Conservation (phyloP, 768 basidiomycete species). For the Psilocybe tampanensis region DNA sequence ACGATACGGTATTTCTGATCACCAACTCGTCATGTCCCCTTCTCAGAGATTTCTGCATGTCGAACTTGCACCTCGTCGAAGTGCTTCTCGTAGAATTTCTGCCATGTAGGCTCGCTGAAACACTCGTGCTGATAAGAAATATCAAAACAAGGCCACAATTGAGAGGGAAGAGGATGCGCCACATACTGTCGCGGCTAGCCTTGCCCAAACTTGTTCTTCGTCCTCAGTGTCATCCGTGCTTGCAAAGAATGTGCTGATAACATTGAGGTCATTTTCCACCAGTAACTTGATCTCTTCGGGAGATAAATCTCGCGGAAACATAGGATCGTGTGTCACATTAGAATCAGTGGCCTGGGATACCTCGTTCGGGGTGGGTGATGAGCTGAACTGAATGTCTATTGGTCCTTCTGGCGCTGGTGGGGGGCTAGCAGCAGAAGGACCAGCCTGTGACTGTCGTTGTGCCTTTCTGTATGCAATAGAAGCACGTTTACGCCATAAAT, state of each 20-base stretch:
- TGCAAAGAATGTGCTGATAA: conserved; percentile 58
- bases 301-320: background rate
- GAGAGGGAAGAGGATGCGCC: background rate
- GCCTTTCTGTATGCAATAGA: conserved; percentile 53
- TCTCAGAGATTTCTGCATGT: conserved; percentile 26
- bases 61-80: conserved; percentile 42
- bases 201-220: conserved; percentile 47
- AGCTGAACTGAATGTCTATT: background rate
- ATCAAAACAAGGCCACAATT: background rate
- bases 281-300: conserved; percentile 3
- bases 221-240: conserved; percentile 46
- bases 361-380: background rate
- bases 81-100: conserved; percentile 51
- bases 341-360: background rate
- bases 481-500: conserved; percentile 50
- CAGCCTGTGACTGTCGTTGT: conserved; percentile 19
- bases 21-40: background rate
- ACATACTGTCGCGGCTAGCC: conserved; percentile 48
- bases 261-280: conserved; percentile 47
- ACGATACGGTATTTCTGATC: too few species aligned
- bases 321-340: background rate
- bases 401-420: background rate
- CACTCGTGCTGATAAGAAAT: conserved; percentile 24
- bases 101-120: conserved; percentile 47
- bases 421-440: conserved; percentile 1